Base-by-base conservation (phyloP, 2,329 filamentous ascomycete species). In the Phyllachora maydis region DNA sequence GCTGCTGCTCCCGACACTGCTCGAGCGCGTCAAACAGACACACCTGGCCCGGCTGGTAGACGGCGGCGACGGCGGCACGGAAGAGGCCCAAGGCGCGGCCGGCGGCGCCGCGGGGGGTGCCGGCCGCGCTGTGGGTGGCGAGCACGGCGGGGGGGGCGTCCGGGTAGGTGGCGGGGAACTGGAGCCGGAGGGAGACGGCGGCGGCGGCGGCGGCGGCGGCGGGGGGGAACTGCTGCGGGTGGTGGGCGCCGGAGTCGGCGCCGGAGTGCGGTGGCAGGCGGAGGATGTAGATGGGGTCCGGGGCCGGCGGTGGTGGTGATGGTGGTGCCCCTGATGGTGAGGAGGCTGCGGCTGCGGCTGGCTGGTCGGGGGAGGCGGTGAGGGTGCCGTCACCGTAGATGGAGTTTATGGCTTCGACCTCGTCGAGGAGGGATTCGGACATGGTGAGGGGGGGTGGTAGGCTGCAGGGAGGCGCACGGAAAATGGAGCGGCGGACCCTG, bases 1-100 rank as follows among this genome's bases (percentile, higher is more conserved):
- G 11, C 20, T 14, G 12, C 11, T 22, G 37, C 24, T 58, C 52
- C 26, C 51, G 57, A 32, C 75, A 51, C 38, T 77, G 73, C 38
- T 92, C 83, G 18, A 93, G 60, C n/a, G 90, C 61, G 41, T 93
- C 85, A 38, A 83, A 98, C 3, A 98, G 52, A 38, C 83, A 93
- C 12, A 91, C 81, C 24, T 67, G 61, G 0, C 81, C 82, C 0
- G 68, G 62, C 24, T 62, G 57, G 43, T 72, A 92, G 4, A 77
- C 60, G n/a, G 56, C 52, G 1, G 53, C 56, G 16, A 93, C 49
- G 0, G 73, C 69, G 17, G 68, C 55, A 15, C 69, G 56, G 27
- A 88, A 70, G 3, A 77, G 47, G 3, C 64, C 60, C n/a, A 83
- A 56, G 23, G 81, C 64, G 24, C 66, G 56, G 23, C 65, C 68